phyloP scores from a whole-genome alignment of 331 rosid species.

The Malus hybrid region DNA sequence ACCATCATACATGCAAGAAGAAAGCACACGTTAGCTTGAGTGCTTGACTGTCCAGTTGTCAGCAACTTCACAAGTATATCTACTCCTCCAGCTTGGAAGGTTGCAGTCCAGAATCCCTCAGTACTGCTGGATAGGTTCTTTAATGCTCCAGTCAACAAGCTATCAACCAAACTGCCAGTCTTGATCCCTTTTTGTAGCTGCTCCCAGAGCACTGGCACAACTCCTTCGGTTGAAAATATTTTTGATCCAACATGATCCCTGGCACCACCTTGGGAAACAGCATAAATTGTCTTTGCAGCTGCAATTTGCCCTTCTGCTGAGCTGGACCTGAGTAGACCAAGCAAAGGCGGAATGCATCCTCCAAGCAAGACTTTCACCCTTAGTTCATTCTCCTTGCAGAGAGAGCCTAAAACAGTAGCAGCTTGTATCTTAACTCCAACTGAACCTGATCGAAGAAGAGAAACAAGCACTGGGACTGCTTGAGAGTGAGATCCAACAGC shows the following conservation, averaged over 20 bases:
- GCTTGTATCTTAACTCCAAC: slow-evolving; percentile 92
- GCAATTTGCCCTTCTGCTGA: slow-evolving; percentile 88
- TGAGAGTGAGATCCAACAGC: slow-evolving; percentile 99
- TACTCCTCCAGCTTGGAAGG: slow-evolving; percentile 83
- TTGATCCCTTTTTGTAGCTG: slow-evolving; percentile 69
- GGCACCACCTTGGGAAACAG: slow-evolving; percentile 90
- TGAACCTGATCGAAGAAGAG: slow-evolving; percentile 94
- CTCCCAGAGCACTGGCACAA: slow-evolving; percentile 94
- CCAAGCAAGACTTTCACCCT: slow-evolving; percentile 97
- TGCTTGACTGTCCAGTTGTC: slow-evolving; percentile 63
- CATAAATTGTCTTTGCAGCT: slow-evolving; percentile 84
- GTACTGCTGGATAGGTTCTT: slow-evolving; percentile 83
- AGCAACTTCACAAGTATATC: slow-evolving; percentile 81
- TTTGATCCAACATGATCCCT: slow-evolving; percentile 96
- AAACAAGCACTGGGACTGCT: slow-evolving; percentile 98
- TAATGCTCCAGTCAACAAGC: slow-evolving; percentile 87
- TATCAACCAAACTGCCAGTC: slow-evolving; percentile 69
- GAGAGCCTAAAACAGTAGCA: slow-evolving; percentile 88
- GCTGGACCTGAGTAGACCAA: slow-evolving; percentile 89
- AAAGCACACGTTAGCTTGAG: slow-evolving; percentile 85
- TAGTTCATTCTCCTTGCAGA: slow-evolving; percentile 92
- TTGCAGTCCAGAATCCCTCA: slow-evolving; percentile 96
- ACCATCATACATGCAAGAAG: slow-evolving; percentile 81
- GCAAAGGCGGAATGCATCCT: slow-evolving; percentile 97
- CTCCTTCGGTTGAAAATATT: slow-evolving; percentile 97